Evolutionary conservation across 495 filamentous ascomycete genomes (phyloP).

Genomic region (Chaetomidium leptoderma): DNA sequence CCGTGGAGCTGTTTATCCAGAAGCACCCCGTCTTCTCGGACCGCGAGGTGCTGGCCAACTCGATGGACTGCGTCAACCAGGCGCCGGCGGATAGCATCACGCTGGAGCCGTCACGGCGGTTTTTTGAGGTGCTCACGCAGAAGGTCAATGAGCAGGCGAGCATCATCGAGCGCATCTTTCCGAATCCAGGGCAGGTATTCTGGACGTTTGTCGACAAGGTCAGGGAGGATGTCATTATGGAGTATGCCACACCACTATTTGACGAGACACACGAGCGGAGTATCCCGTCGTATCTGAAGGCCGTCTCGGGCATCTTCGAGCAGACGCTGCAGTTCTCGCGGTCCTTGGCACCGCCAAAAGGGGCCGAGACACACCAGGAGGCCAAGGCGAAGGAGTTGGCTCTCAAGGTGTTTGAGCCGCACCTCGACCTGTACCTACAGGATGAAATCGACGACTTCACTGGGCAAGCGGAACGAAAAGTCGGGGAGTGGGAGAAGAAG

Average conservation of each 20-base stretch:
- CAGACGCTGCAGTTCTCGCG: constrained; percentile 72
- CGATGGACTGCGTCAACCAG: constrained; percentile 77
- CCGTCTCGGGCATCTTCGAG: constrained; percentile 80
- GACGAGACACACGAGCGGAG: constrained; percentile 80
- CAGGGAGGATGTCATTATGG: constrained; percentile 76
- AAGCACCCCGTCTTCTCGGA: constrained; percentile 78
- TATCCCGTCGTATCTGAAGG: constrained; percentile 76
- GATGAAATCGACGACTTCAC: constrained; percentile 89
- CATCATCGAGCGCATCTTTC: constrained; percentile 82
- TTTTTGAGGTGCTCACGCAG: constrained; percentile 67
- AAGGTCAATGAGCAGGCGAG: constrained; percentile 81
- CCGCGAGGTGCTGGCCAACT: constrained; percentile 65
- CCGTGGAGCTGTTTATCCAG: constrained; percentile 78
- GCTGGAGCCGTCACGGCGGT: constrained; percentile 70
- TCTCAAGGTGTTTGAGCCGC: constrained; percentile 75
- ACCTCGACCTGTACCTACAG: constrained; percentile 86
- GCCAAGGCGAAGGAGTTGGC: constrained; percentile 57
- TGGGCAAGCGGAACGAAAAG: constrained; percentile 65
- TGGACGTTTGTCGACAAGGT: constrained; percentile 76
- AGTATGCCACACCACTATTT: constrained; percentile 81
- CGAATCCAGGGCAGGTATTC: constrained; percentile 66
- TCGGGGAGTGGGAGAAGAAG: constrained; percentile 83
- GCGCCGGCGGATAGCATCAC: constrained; percentile 57
- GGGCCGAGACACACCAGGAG: constrained; percentile 27
- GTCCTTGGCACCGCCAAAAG: constrained; percentile 55